Conservation (phyloP, 306 rosid species). For the Trifolium pratense region DNA sequence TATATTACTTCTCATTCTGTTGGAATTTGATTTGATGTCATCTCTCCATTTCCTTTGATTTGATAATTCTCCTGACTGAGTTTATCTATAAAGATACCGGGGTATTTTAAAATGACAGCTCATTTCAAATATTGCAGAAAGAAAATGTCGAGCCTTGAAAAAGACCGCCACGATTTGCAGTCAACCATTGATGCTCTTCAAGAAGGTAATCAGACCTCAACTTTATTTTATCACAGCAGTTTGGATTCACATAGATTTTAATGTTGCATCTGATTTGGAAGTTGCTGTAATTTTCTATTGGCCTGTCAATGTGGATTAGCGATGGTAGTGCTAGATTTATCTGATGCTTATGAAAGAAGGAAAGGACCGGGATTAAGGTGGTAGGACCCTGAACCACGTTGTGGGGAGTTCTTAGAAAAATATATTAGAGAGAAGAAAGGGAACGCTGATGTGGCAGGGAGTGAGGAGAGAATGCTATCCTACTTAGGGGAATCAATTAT, state of each 20-base stretch:
- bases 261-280: conserved; percentile 13
- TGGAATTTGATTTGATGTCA: conserved; percentile 20
- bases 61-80: conserved; percentile 8
- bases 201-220: conserved; percentile 67
- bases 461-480: too few species aligned
- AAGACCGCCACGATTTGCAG: conserved; percentile 83
- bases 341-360: conserved; percentile 30
- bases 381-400: too few species aligned
- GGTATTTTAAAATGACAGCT: conserved; percentile 37
- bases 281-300: conserved; percentile 24
- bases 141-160: conserved; percentile 81
- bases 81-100: conserved; percentile 23
- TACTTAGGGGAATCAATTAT: too few species aligned
- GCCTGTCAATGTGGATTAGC: background rate
- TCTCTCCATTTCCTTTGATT: conserved; percentile 23
- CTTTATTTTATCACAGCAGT: conserved; percentile 33
- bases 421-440: too few species aligned
- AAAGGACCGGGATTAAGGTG: background rate
- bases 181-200: conserved; percentile 88
- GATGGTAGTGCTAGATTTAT: conserved; percentile 16
- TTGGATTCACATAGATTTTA: conserved; percentile 21
- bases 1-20: background rate
- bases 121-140: conserved; percentile 63
- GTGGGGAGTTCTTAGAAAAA: too few species aligned
- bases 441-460: too few species aligned